Evolutionary conservation across 257 asterid species (phyloP).

Genomic region (Solanum rostratum): DNA sequence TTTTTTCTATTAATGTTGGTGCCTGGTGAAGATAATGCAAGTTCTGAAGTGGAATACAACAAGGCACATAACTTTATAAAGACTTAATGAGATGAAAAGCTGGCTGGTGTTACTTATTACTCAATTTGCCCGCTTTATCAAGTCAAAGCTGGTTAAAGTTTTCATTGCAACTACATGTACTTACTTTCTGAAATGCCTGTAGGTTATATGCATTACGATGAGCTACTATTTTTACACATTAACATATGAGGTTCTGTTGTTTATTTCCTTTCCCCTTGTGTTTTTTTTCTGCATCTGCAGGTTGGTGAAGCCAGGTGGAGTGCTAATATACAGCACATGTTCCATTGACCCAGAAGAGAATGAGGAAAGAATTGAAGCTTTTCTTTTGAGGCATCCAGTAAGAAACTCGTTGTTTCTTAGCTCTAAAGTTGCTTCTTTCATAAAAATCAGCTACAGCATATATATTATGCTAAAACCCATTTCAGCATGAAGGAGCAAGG

Average conservation of each 20-base stretch:
- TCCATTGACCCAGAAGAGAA: constrained; percentile 84
- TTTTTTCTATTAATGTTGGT: neutral
- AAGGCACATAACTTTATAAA: neutral
- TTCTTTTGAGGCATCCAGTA: constrained; percentile 74
- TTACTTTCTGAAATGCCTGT: neutral
- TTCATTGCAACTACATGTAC: neutral
- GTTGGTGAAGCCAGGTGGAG: constrained; percentile 74
- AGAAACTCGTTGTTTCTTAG: neutral
- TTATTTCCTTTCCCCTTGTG: neutral
- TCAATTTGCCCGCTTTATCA: neutral
- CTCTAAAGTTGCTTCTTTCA: neutral
- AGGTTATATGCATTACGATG: neutral
- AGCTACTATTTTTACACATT: neutral
- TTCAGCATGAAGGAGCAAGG: neutral
- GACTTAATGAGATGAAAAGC: neutral
- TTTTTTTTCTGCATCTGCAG: constrained; percentile 26
- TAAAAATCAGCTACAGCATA: neutral
- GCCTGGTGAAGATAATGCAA: neutral
- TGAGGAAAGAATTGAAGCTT: constrained; percentile 77
- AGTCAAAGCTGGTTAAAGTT: neutral
- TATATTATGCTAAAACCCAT: neutral
- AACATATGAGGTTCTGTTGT: neutral
- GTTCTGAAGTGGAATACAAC: neutral
- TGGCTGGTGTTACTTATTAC: neutral
- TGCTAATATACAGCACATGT: constrained; percentile 79